A percentile compares a stretch with the other conserved stretches of the same genome.
These are phyloP conservation scores for Leccinum ponderosum DNA, from an alignment of 1,284 basidiomycete genomes.

Conservation along the genomic window DNA sequence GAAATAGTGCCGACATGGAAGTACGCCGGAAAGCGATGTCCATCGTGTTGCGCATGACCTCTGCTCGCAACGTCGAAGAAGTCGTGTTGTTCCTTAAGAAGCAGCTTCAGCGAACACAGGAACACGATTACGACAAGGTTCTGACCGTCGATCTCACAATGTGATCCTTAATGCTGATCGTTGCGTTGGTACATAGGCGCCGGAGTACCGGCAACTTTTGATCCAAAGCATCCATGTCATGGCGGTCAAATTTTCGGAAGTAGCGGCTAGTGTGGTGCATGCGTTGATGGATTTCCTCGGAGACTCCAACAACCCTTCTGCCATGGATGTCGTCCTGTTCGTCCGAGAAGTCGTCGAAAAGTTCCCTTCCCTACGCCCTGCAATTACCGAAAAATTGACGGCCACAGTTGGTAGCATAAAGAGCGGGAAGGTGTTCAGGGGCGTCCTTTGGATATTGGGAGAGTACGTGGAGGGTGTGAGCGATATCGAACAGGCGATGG, in stretches of 20 bases:
- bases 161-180: neutral
- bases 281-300: constrained; percentile 99
- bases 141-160: neutral
- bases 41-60: constrained; percentile 93
- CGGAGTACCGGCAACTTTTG: constrained; percentile 94
- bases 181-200: constrained; percentile 51
- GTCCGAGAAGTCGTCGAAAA: constrained; percentile 98
- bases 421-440: constrained; percentile 96
- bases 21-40: constrained; percentile 91
- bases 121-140: constrained; percentile 84
- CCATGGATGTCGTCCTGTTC: constrained; percentile 94
- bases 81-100: constrained; percentile 98
- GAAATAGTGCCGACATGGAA: constrained; percentile 87
- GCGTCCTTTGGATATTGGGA: constrained; percentile 97
- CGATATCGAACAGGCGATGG: constrained; percentile 77
- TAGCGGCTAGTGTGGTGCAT: constrained; percentile 94
- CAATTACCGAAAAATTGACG: constrained; percentile 88
- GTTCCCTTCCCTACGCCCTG: constrained; percentile 85
- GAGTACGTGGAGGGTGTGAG: constrained; percentile 78
- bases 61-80: constrained; percentile 96
- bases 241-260: constrained; percentile 97
- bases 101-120: constrained; percentile 92
- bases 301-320: constrained; percentile 93
- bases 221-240: constrained; percentile 98
- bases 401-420: constrained; percentile 89